A percentile compares a stretch with the other conserved stretches of the same genome.
phyloP scores from a whole-genome alignment of 2,329 filamentous ascomycete species.

The Emericellopsis cladophorae region DNA sequence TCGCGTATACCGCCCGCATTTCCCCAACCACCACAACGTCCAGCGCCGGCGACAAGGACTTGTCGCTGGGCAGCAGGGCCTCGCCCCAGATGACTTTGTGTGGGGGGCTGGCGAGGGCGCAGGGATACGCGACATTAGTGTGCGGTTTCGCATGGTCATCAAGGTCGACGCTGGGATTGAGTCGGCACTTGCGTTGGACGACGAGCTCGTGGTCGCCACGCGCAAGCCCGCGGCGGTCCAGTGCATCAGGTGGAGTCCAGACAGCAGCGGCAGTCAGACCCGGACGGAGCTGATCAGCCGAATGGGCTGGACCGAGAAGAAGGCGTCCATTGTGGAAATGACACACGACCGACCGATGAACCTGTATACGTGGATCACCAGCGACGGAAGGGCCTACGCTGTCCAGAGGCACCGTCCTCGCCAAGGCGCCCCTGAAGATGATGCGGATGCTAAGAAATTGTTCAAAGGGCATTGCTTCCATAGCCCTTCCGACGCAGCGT shows the following conservation, averaged over 20 bases:
- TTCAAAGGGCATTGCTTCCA: conserved; percentile 94
- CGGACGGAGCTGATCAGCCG: conserved; percentile 80
- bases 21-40: conserved; percentile 53
- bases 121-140: conserved; percentile 73
- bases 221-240: conserved; percentile 88
- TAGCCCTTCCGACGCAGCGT: conserved; percentile 43
- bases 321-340: conserved; percentile 67
- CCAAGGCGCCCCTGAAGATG: conserved; percentile 22
- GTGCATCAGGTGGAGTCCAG: conserved; percentile 89
- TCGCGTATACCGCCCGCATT: conserved; percentile 74
- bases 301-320: conserved; percentile 77
- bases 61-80: conserved; percentile 40
- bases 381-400: conserved; percentile 77
- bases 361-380: conserved; percentile 82
- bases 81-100: conserved; percentile 47
- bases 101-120: conserved; percentile 72
- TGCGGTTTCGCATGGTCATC: conserved; percentile 95
- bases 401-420: conserved; percentile 59
- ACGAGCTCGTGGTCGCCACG: conserved; percentile 86
- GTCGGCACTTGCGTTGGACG: conserved; percentile 76
- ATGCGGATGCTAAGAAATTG: conserved; percentile 47
- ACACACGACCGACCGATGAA: conserved; percentile 95
- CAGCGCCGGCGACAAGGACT: conserved; percentile 50
- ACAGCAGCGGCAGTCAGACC: conserved; percentile 70
- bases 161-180: conserved; percentile 93